These are phyloP conservation scores for Stephanodiscus triporus DNA, from an alignment of 108 stramenopile species.

Conservation along the genomic window DNA sequence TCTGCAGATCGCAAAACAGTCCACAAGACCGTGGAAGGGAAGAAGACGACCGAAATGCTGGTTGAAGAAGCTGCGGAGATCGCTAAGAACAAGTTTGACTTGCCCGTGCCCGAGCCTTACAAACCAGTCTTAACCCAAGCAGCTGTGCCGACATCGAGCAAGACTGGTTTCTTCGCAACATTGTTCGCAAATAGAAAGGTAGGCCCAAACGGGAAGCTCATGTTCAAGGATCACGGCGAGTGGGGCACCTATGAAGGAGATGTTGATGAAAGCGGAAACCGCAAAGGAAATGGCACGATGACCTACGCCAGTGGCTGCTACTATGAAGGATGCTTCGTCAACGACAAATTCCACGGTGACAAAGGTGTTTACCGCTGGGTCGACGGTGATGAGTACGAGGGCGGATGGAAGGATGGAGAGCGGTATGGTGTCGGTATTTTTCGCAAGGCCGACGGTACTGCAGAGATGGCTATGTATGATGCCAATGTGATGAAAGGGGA, in stretches of 20 bases:
- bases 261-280: slow-evolving; percentile 24
- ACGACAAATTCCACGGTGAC: slow-evolving; percentile 29
- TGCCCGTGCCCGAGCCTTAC: slow-evolving; percentile 25
- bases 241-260: slow-evolving; percentile 35
- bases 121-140: background rate
- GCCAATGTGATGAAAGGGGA: slow-evolving; percentile 45
- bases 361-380: slow-evolving; percentile 15
- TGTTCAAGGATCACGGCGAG: slow-evolving; percentile 36
- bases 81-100: slow-evolving; percentile 26
- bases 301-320: slow-evolving; percentile 23
- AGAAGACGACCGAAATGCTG: slow-evolving; percentile 12
- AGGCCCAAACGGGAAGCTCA: slow-evolving; percentile 1
- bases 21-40: slow-evolving; percentile 14
- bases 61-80: slow-evolving; percentile 27
- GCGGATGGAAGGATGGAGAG: slow-evolving; percentile 34
- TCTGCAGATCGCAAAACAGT: slow-evolving; percentile 29
- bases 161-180: background rate
- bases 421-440: slow-evolving; percentile 25
- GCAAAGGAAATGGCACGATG: slow-evolving; percentile 40
- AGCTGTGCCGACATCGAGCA: background rate
- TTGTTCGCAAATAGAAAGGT: slow-evolving; percentile 16
- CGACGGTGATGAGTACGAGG: slow-evolving; percentile 30
- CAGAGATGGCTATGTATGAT: slow-evolving; percentile 38
- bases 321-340: slow-evolving; percentile 27
- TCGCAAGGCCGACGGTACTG: slow-evolving; percentile 9